These are phyloP conservation scores for Camelina neglecta DNA, from an alignment of 345 rosid genomes.

Conservation along the genomic window DNA sequence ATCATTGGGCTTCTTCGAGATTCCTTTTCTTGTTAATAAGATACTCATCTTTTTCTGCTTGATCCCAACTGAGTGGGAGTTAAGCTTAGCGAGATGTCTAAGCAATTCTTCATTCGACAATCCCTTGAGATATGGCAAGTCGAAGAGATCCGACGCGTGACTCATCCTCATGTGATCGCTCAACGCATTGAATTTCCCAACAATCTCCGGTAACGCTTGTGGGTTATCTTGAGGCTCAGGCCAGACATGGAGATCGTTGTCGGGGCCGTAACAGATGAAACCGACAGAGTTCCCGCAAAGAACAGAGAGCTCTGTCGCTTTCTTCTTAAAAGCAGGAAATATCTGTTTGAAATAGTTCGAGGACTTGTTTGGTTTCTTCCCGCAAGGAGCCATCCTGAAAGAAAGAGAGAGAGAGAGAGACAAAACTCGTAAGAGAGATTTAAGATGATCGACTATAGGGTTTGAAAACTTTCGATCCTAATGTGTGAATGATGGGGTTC, in stretches of 20 bases:
- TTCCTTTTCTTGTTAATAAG: no score
- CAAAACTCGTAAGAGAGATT: no score
- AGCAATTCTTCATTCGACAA: no score
- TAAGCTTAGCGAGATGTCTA: no score
- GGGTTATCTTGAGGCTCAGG: background rate
- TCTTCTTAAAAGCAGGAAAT: constrained; percentile 9
- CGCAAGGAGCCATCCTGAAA: no score
- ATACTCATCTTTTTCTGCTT: no score
- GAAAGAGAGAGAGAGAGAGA: no score
- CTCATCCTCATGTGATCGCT: background rate
- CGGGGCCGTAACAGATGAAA: constrained; percentile 7
- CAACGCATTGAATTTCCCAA: background rate
- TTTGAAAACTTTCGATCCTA: no score
- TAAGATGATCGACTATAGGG: no score
- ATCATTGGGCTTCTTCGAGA: background rate
- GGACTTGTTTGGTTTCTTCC: no score
- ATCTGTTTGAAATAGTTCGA: background rate
- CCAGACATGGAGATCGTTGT: constrained; percentile 16
- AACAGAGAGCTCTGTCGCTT: constrained; percentile 12
- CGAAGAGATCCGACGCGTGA: background rate
- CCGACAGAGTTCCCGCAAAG: constrained; percentile 9
- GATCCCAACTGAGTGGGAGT: no score
- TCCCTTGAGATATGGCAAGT: background rate
- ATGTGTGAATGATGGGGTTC: no score
- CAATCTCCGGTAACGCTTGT: background rate